Evolutionary conservation across 2,329 filamentous ascomycete genomes (phyloP), one percentile per base, ranked within the genome.

Genomic region (Hypoxylon sp.): DNA sequence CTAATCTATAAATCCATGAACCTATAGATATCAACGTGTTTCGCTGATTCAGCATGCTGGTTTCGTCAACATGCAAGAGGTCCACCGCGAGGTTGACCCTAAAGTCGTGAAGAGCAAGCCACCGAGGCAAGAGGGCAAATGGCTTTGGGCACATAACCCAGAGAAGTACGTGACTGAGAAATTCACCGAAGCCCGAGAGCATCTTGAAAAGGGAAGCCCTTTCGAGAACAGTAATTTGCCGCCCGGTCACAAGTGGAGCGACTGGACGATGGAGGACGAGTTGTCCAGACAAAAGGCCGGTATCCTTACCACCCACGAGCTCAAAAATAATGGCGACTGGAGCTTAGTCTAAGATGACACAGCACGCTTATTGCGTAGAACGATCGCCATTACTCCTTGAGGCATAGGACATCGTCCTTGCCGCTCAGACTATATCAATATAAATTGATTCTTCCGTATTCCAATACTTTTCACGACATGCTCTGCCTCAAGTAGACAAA

Each of bases 181-280:
- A 24, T 78, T 74, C 44, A 28, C 56, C 1, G 56, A 72, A 20
- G 73, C 69, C 5, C 54, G 70, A 2, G 57, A 52, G 3, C 70
- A 76, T 51, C 30, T 78, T 5, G 55, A 68, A 12, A 54, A 52
- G 9, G 74, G 70, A 1, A 46, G 32, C 6, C 45, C 70, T 0
- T 78, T 78, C 28, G 62, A 73, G 18, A 77, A 75, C 33, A 76
- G 72, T 1, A 78, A 78, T 52, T 61, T 72, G 5, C 73, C 73
- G 0, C 59, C 51, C 1, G 75, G 73, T 2, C 65, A 77, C 51
- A 64, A 68, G 1, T 75, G 66, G 58, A 48, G 74, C 32, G 67
- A 70, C 11, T 78, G 76, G 76, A 74, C 71, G n/a, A 61, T 72
- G 14, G 61, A 70, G 33, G 65, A 56, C 3, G 69, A 72, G 38